Evolutionary conservation across 164 flowering plant genomes (phyloP), one percentile per base, ranked within the genome.

Genomic region (Platanus orientalis): DNA sequence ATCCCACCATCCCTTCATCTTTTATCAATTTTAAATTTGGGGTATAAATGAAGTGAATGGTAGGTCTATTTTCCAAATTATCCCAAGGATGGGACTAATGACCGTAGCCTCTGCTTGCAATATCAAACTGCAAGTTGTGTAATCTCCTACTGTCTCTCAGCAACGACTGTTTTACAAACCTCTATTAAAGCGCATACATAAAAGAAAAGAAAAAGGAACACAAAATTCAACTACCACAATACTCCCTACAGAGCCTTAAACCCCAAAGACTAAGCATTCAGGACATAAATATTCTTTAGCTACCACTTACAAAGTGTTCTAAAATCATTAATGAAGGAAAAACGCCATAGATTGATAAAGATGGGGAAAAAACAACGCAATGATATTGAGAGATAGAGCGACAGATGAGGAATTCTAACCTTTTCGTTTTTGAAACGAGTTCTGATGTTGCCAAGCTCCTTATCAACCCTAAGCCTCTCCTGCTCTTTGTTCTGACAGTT

Each of bases 401-500:
- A 11, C 0, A 28, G 6, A 1, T 7, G 17, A 26, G 21, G 68
- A 69, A 69, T 69, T 75, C 83, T 61, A 70, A 88, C 97, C 94
- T 89, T 92, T 55, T 92, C 97, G 59, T 81, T 79, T 68, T 89
- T 92, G 78, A 89, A 92, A 57, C 96, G 88, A 40, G 84, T 89
- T 29, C 97, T 83, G 61, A 92, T 68, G 69, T 92, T 85, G 19
- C 97, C 97, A 64, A 92, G 97, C 84, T 92, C 97, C 62, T 92
- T 92, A 69, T 92, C 97, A n/a, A 92, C 92, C 50, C 97, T 80
- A 24, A 87, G 80, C 25, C 97, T 73, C 75, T 92, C 97, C 51
- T 75, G 85, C 61, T 92, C 97, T 71, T 87, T 92, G 83, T 92
- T 92, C 75, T 73, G 94, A 69, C 97, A 89, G 76, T 92, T 92